Percentiles rank a stretch among this genome's conserved stretches.
These are phyloP conservation scores for Termitomyces sp. DNA, from an alignment of 768 basidiomycete genomes.

Conservation along the genomic window DNA sequence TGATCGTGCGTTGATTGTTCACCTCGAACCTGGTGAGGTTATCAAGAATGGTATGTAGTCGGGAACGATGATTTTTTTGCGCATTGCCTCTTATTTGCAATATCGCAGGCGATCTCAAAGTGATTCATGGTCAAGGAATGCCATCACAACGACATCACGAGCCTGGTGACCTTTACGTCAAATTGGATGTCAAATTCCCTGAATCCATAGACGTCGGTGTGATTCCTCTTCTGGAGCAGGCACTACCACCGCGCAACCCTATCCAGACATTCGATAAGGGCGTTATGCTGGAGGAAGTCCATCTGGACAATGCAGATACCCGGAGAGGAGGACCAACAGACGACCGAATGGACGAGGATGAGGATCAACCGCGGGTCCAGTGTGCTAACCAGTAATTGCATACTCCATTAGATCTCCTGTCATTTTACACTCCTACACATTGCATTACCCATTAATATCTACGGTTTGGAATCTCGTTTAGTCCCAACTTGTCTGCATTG, in stretches of 20 bases:
- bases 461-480: conserved; percentile 18
- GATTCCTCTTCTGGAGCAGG: conserved; percentile 74
- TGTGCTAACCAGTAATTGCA: conserved; percentile 79
- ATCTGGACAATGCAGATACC: conserved; percentile 73
- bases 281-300: conserved; percentile 75
- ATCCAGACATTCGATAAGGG: conserved; percentile 64
- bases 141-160: conserved; percentile 98
- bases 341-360: conserved; percentile 92
- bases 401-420: conserved; percentile 20
- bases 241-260: conserved; percentile 73
- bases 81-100: background rate
- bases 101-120: conserved; percentile 73
- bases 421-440: conserved; percentile 30
- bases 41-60: conserved; percentile 81
- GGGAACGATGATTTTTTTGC: background rate
- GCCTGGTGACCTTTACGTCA: conserved; percentile 87
- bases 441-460: conserved; percentile 29
- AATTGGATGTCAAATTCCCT: conserved; percentile 85
- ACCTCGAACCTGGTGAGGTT: conserved; percentile 83
- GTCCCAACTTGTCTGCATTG: conserved; percentile 40
- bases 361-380: conserved; percentile 90
- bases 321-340: conserved; percentile 50
- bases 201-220: conserved; percentile 62
- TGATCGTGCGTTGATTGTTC: conserved; percentile 81
- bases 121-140: conserved; percentile 95